These are phyloP conservation scores for Amanita subjunquillea DNA, from an alignment of 768 basidiomycete species.

Conservation along the genomic window DNA sequence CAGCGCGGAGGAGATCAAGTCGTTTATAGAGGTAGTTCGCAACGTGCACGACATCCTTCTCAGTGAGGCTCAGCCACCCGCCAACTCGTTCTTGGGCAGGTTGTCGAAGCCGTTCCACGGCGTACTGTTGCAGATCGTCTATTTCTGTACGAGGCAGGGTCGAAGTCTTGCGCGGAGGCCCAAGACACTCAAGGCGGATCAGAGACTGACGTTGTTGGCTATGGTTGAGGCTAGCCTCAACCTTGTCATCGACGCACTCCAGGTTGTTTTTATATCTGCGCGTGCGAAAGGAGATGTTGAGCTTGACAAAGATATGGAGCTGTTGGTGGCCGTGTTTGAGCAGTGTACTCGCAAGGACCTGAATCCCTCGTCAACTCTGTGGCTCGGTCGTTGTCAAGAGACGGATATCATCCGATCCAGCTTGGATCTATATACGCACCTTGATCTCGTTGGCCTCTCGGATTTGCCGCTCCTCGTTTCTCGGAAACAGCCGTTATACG, in stretches of 20 bases:
- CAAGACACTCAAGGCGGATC: conserved; percentile 47
- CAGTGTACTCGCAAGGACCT: conserved; percentile 66
- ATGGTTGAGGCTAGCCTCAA: conserved; percentile 53
- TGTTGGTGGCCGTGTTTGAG: conserved; percentile 75
- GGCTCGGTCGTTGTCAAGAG: conserved; percentile 77
- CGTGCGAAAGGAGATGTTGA: conserved; percentile 46
- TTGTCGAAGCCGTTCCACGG: conserved; percentile 67
- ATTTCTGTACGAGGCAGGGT: conserved; percentile 62
- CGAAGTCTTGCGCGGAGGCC: conserved; percentile 37
- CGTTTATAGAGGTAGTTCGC: conserved; percentile 51
- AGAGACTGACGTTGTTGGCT: conserved; percentile 46
- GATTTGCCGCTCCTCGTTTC: conserved; percentile 53
- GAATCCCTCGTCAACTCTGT: conserved; percentile 56
- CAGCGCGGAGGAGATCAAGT: conserved; percentile 39
- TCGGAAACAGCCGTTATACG: conserved; percentile 59
- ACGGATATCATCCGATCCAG: conserved; percentile 69
- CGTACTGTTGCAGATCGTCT: conserved; percentile 68
- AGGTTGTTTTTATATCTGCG: conserved; percentile 57
- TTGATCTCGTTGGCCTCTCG: conserved; percentile 61
- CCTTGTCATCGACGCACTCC: conserved; percentile 59
- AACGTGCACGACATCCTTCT: conserved; percentile 56
- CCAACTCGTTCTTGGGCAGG: conserved; percentile 59
- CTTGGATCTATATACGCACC: conserved; percentile 59
- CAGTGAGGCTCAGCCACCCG: conserved; percentile 67
- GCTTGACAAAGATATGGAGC: conserved; percentile 75